Evolutionary conservation across 2,329 filamentous ascomycete genomes (phyloP), one percentile per base, ranked within the genome.

Genomic region (Fusarium hainanense): DNA sequence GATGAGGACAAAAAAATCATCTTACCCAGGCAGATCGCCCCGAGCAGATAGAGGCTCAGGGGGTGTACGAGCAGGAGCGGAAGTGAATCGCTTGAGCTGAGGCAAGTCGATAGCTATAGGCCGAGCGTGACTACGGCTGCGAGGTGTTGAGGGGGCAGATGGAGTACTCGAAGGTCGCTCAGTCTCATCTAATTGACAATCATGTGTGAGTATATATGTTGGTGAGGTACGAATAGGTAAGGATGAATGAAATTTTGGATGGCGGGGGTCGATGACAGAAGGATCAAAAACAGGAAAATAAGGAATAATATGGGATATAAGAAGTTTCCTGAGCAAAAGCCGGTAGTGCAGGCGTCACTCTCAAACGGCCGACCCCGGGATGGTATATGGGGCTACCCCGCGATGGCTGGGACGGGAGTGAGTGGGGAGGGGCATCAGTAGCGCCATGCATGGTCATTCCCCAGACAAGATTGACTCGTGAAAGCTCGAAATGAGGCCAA

Each of bases 1-100:
- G n/a, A 14, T 58, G 3, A 7, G 4, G 20, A 27, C 21, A 21
- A 11, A 27, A 6, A 11, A n/a, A 14, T 34, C 16, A 18, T 54
- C 84, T 75, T 84, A 89, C 88, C 87, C 87, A 75, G 82, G 82
- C 51, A 87, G 74, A 76, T 90, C 88, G 54, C 88, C 88, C 57
- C 88, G 82, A 46, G 85, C 88, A 27, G 87, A 88, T 23, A 90
- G 77, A 66, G 83, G 84, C 67, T 83, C 83, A 23, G 80, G 82
- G 21, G 82, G 82, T 25, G 82, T 85, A 71, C 80, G 79, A 47
- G 79, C 74, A 50, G 80, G 79, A 50, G 81, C 76, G 63, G 77
- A 77, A 49, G 78, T 82, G 65, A 81, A 72, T 60, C 80, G 83
- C 68, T 77, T 81, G 47, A 77, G 69, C 27, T 79, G 72, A 25